These are phyloP conservation scores for Theobroma cacao DNA, from an alignment of 345 rosid species.

Conservation along the genomic window DNA sequence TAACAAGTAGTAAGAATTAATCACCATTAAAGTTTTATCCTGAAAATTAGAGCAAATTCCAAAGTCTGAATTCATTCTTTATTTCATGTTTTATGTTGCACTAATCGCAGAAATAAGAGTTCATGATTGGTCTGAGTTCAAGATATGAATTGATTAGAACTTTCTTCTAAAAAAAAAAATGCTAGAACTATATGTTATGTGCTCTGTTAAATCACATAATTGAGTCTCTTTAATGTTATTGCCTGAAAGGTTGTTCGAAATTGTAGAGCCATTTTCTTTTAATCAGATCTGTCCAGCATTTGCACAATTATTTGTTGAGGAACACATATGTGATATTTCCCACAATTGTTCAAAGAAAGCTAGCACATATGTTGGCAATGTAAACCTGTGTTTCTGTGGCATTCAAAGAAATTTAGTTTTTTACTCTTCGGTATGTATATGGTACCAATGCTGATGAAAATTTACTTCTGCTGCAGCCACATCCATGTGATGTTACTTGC, in stretches of 20 bases:
- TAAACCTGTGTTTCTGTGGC: not conserved
- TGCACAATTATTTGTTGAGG: not conserved
- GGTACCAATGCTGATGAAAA: not conserved
- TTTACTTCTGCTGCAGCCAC: conserved; percentile 50
- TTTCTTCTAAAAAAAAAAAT: too few relatives aligned
- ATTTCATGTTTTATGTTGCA: not conserved
- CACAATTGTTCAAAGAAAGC: not conserved
- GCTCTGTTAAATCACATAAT: not conserved
- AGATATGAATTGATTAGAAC: too few relatives aligned
- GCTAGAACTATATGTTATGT: too few relatives aligned
- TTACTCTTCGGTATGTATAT: not conserved
- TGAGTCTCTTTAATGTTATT: not conserved
- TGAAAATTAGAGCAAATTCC: not conserved
- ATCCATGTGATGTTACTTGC: conserved; percentile 71
- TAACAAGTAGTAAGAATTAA: not conserved
- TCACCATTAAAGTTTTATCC: not conserved
- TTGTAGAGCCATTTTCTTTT: not conserved
- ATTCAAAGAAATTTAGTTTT: not conserved
- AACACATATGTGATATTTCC: not conserved
- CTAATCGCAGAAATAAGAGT: not conserved
- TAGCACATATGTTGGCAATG: not conserved
- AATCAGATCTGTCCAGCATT: not conserved
- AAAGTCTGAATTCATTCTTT: not conserved
- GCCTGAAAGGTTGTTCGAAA: not conserved
- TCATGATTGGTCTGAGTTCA: not conserved